Base-by-base conservation (phyloP, 768 basidiomycete species). In the Trametes elegans region DNA sequence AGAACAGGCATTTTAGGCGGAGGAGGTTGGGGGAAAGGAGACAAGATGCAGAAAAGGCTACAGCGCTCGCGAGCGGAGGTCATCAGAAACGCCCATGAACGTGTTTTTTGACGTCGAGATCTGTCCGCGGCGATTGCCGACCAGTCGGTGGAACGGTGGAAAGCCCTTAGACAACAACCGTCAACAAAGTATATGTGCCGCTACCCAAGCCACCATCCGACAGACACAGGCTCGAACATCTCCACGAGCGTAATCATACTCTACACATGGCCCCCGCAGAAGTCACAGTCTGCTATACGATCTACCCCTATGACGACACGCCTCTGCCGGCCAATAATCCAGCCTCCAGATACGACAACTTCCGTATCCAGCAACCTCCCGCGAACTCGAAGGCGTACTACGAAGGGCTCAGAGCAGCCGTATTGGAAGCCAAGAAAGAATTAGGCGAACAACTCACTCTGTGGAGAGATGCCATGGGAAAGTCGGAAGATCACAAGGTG, bases 391-490 rank as follows among this genome's bases (percentile, higher is more conserved):
- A 64, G 34, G 62, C 44, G 23, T 86, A 84, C 64, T 89, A 88
- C 53, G 65, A 68, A 1, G 71, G 68, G 2, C 67, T 90, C 35
- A 73, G 75, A 55, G 68, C 61, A 5, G 73, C 82, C 18, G 73
- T 90, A 45, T 71, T 70, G 29, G 70, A 73, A 31, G 85, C 85
- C 26, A 82, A 74, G 58, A 73, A 72, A 38, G 71, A 75, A 26
- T 60, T 88, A 4, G 89, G 89, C 9, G 76, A 82, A 39, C 85
- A 89, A 59, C 66, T 91, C 68, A 90, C 89, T 0, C 76, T 68
- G 5, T 90, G 88, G 89, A 78, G 85, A 62, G 88, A 91, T 68
- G 77, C 78, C 6, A 83, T 90, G 5, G 86, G 88, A 11, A 85
- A 78, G 43, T 64, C 70, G 7, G 89, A 91, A 66, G 66, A 79